Evolutionary conservation across 75 land plant genomes (phyloP), one percentile per base, ranked within the genome.

Genomic region (Selaginella moellendorffii): DNA sequence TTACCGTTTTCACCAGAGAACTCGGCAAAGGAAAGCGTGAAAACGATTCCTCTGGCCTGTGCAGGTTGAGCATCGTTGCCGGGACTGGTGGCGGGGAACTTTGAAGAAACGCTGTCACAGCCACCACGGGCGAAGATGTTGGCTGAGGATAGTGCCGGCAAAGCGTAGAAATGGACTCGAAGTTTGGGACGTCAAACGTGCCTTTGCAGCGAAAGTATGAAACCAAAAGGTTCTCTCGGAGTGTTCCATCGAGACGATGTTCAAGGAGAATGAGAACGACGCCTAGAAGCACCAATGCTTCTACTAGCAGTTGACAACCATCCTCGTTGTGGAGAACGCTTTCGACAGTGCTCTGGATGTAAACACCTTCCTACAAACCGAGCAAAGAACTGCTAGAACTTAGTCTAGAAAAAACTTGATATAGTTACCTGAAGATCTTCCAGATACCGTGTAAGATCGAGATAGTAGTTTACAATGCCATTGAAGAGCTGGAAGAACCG

Each of bases 311-410:
- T 65, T 79, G 79, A 24, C 74, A 52, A 23, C 79, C 81, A 54
- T 66, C 69, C 52, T 71, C 71, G 52, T 74, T 31, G 52, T 76
- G 72, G 67, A 79, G 31, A 56, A 79, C 71, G 54, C 71, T 74
- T 29, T 71, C 81, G 51, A 77, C 64, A 2, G 81, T 71, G 46
- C 52, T 67, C 59, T 78, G 73, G 24, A 75, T 62, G 66, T 71
- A 71, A 24, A 76, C 67, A 14, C 80, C 80, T 64, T 77, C 75
- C 64, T 77, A 74, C 54, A n/a, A n/a, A n/a, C n/a, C n/a, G n/a
- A n/a, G n/a, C n/a, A n/a, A n/a, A n/a, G n/a, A n/a, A n/a, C n/a
- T n/a, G n/a, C n/a, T 36, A 36, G 5, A 36, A 14, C 14, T 36
- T 5, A 36, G 10, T 36, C 10, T 5, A 5, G 14, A 5, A 36